Evolutionary conservation across 148 eudicot genomes (phyloP).

Genomic region (Vaccinium myrtillus): DNA sequence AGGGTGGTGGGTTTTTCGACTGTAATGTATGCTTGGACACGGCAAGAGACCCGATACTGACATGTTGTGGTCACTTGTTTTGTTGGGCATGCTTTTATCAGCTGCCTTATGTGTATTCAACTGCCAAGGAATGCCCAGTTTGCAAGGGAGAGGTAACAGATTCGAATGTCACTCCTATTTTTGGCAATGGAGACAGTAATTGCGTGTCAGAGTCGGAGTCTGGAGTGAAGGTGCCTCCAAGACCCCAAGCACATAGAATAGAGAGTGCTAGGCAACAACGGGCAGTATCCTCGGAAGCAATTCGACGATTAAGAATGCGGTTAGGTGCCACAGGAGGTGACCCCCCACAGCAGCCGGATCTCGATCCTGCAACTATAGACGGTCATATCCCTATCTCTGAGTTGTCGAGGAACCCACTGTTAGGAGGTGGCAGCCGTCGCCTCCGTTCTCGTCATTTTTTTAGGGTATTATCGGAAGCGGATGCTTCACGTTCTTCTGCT

Average conservation of each 20-base stretch:
- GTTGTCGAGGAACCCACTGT: not conserved
- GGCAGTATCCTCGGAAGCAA: slow-evolving; percentile 39
- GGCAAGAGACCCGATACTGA: slow-evolving; percentile 55
- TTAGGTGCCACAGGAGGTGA: slow-evolving; percentile 30
- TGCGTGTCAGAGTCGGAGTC: slow-evolving; percentile 19
- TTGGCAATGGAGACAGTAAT: slow-evolving; percentile 37
- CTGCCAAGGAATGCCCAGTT: slow-evolving; percentile 56
- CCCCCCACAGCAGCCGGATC: slow-evolving; percentile 1
- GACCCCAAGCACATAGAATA: slow-evolving; percentile 54
- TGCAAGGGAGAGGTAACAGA: slow-evolving; percentile 61
- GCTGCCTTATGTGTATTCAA: slow-evolving; percentile 34
- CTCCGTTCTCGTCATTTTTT: slow-evolving; percentile 33
- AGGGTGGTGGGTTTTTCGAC: slow-evolving; percentile 42
- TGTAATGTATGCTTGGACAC: slow-evolving; percentile 53
- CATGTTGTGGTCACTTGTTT: slow-evolving; percentile 64
- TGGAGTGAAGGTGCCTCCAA: slow-evolving; percentile 44
- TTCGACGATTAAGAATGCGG: slow-evolving; percentile 43
- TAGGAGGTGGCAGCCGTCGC: slow-evolving; percentile 14
- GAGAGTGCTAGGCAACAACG: slow-evolving; percentile 49
- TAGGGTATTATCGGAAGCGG: slow-evolving; percentile 42
- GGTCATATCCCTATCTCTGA: slow-evolving; percentile 10
- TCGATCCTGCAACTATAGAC: not conserved
- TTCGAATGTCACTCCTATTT: slow-evolving; percentile 42
- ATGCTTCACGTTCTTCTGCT: slow-evolving; percentile 44
- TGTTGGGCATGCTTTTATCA: slow-evolving; percentile 63